These are phyloP conservation scores for Mycena latifolia DNA, from an alignment of 768 basidiomycete genomes.

Conservation along the genomic window DNA sequence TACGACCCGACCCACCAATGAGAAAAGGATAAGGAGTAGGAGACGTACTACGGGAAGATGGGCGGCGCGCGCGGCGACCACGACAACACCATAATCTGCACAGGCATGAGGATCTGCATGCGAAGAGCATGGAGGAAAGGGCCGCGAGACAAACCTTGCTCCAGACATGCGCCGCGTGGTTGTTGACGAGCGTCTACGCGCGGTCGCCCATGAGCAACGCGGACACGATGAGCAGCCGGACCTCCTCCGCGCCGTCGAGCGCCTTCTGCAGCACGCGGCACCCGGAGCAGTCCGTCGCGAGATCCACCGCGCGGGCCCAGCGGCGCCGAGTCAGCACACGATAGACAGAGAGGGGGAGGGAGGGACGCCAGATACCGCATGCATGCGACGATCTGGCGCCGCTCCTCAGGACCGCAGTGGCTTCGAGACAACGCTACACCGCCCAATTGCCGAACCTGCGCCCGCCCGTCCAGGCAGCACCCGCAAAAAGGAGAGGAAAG, in stretches of 20 bases:
- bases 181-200: slow-evolving; percentile 88
- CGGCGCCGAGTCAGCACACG: slow-evolving; percentile 8
- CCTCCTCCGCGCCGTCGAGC: slow-evolving; percentile 91
- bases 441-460: slow-evolving; percentile 96
- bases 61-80: slow-evolving; percentile 91
- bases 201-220: slow-evolving; percentile 89
- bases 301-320: slow-evolving; percentile 83
- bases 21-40: slow-evolving; percentile 2
- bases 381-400: slow-evolving; percentile 85
- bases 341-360: neutral
- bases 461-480: neutral
- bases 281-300: slow-evolving; percentile 91
- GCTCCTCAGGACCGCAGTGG: slow-evolving; percentile 81
- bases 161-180: slow-evolving; percentile 94
- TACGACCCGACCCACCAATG: neutral
- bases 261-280: slow-evolving; percentile 93
- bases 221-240: slow-evolving; percentile 84
- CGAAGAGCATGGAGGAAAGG: slow-evolving; percentile 8
- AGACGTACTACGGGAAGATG: slow-evolving; percentile 84
- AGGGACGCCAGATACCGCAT: slow-evolving; percentile 83
- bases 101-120: slow-evolving; percentile 9
- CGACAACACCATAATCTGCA: slow-evolving; percentile 88
- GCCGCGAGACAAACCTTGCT: slow-evolving; percentile 70
- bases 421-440: slow-evolving; percentile 88
- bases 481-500: neutral